Evolutionary conservation across 495 filamentous ascomycete species (phyloP), one percentile per base, ranked within the genome.

Genomic region (Niebla homalea): DNA sequence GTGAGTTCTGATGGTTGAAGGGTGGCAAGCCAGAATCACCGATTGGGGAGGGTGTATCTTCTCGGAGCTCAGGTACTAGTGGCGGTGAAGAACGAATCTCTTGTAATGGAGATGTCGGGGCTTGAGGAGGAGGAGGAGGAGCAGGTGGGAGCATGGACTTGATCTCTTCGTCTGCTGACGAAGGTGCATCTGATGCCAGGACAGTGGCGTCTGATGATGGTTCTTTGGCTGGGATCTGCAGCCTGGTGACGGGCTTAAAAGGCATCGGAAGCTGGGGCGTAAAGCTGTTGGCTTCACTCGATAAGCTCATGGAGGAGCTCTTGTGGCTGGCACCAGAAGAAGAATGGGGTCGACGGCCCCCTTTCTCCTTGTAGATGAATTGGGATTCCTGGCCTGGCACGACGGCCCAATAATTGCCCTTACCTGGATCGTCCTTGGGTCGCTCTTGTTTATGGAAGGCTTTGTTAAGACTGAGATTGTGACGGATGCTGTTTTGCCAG

Each of bases 401-500:
- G 58, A 98, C 94, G 15, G 79, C 77, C 92, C 92, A 98, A 66
- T 98, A 97, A 65, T 95, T 89, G n/a, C 92, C 92, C 67, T 97
- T 97, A 48, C 92, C 92, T 1, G 89, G 88, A 61, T 98, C 92
- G 66, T 95, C 89, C 68, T 97, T 97, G 20, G 92, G 92, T 47
- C 90, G 76, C 64, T 95, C 88, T 62, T 93, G 84, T 65, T 96
- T 97, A 55, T 89, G 79, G 54, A 98, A 97, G n/a, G 84, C 84
- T 64, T 96, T 96, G 69, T 95, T 95, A 20, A 97, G 71, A 59
- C 87, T 94, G n/a, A 98, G 80, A 53, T 98, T 98, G 60, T 98
- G 92, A 1, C 92, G 83, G 64, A 98, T 98, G 68, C 90, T 95
- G 63, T 98, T 98, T 66, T 96, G 89, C 92, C 92, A 98, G 22